phyloP scores from a whole-genome alignment of 129 eudicot species.

The Mikania micrantha region DNA sequence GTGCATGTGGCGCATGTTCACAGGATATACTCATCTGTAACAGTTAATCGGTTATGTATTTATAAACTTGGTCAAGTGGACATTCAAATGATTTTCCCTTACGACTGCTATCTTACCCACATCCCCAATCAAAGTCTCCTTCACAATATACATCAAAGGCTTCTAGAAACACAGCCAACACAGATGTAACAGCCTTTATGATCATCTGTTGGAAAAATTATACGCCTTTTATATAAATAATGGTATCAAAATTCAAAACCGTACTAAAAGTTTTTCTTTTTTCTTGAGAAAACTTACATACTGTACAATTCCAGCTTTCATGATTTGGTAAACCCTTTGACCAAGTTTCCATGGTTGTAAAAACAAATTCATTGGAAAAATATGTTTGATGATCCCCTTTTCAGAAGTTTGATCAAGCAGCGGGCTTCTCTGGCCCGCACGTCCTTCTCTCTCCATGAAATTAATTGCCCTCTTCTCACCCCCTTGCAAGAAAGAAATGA shows the following conservation, averaged over 20 bases:
- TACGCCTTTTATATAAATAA: not conserved
- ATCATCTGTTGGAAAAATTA: conserved; percentile 57
- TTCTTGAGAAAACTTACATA: conserved; percentile 58
- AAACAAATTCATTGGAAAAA: conserved; percentile 71
- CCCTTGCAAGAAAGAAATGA: conserved; percentile 37
- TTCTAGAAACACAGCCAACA: conserved; percentile 80
- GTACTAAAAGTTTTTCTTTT: not conserved
- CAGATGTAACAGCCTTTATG: conserved; percentile 77
- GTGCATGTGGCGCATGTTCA: not conserved
- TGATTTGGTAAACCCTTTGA: conserved; percentile 83
- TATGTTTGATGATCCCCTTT: conserved; percentile 73
- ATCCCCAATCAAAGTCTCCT: conserved; percentile 83
- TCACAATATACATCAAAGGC: conserved; percentile 82
- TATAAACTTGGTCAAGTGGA: not conserved
- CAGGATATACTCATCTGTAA: not conserved
- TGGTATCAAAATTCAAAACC: not conserved
- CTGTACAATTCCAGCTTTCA: conserved; percentile 91
- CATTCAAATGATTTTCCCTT: not conserved
- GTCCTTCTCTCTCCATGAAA: conserved; percentile 95
- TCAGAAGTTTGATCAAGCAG: conserved; percentile 63
- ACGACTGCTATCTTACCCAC: conserved; percentile 59
- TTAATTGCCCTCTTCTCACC: conserved; percentile 82
- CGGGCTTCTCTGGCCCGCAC: conserved; percentile 51
- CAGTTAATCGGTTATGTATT: not conserved
- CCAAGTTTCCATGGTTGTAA: conserved; percentile 88